These are phyloP conservation scores for Articulospora tetracladia DNA, from an alignment of 495 filamentous ascomycete species.

Conservation along the genomic window DNA sequence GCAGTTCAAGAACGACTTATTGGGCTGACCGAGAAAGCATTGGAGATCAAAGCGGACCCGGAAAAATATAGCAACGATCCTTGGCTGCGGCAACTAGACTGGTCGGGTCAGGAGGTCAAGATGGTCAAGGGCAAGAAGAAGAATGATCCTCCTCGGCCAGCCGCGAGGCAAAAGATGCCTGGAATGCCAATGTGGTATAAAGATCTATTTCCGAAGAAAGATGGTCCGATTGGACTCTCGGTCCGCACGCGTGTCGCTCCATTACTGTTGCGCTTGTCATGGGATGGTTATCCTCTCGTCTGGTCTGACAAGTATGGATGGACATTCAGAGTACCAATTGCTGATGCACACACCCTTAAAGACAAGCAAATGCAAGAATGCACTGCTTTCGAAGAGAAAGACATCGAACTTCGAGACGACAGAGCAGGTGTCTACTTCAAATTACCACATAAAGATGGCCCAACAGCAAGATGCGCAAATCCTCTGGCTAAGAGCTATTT, in stretches of 20 bases:
- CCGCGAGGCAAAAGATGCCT: constrained; percentile 82
- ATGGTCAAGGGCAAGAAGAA: constrained; percentile 92
- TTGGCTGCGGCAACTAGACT: constrained; percentile 92
- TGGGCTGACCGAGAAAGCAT: constrained; percentile 68
- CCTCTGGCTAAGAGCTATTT: constrained; percentile 91
- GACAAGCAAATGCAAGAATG: constrained; percentile 68
- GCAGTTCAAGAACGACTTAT: constrained; percentile 71
- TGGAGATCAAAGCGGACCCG: constrained; percentile 65
- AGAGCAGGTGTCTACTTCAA: constrained; percentile 73
- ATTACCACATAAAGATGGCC: constrained; percentile 92
- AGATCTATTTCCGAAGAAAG: constrained; percentile 68
- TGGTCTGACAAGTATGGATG: constrained; percentile 94
- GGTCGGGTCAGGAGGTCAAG: constrained; percentile 86
- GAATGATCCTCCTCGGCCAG: constrained; percentile 69
- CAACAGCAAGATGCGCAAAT: constrained; percentile 73
- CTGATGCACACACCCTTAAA: constrained; percentile 59
- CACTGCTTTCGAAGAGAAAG: constrained; percentile 72
- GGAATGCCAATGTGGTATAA: constrained; percentile 98
- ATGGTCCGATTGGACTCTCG: constrained; percentile 65
- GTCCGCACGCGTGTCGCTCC: constrained; percentile 88
- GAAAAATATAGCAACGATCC: constrained; percentile 70
- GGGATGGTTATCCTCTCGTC: constrained; percentile 84
- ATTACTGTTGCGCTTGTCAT: constrained; percentile 75
- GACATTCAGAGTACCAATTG: constrained; percentile 75
- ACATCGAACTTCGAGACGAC: constrained; percentile 62